A percentile compares a stretch with the other conserved stretches of the same genome.
Conservation (phyloP, 306 rosid species). For the Argentina anserina region DNA sequence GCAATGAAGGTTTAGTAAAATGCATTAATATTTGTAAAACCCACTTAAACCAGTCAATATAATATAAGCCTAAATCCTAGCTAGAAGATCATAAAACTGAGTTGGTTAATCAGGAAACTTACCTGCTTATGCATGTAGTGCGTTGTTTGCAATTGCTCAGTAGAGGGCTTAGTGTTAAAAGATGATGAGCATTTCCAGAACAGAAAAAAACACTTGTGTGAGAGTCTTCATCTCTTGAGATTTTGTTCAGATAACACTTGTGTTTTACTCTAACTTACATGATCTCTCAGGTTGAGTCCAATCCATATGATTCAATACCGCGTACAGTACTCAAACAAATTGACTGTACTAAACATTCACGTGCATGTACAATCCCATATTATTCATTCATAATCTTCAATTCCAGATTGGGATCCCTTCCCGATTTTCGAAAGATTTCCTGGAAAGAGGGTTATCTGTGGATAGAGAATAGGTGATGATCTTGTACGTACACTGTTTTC, state of each 20-base stretch:
- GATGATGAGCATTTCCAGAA: conserved; percentile 3
- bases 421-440: conserved; percentile 7
- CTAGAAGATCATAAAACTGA: neutral
- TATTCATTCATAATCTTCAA: conserved; percentile 5
- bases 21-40: neutral
- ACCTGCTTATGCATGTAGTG: neutral
- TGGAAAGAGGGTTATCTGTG: conserved; percentile 21
- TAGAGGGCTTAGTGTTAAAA: neutral
- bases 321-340: conserved; percentile 32
- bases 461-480: conserved; percentile 29
- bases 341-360: conserved; percentile 33
- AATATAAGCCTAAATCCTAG: neutral
- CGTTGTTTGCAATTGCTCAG: conserved; percentile 1
- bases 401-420: too few species aligned
- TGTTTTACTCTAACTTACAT: conserved; percentile 21
- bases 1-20: neutral
- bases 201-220: neutral
- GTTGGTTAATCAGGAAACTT: neutral
- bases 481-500: conserved; percentile 7
- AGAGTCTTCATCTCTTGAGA: conserved; percentile 12
- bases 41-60: neutral
- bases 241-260: conserved; percentile 13
- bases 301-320: conserved; percentile 36
- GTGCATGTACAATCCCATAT: conserved; percentile 30
- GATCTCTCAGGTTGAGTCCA: conserved; percentile 39